Conservation (phyloP, 2,329 filamentous ascomycete genomes). For the Arthrobotrys sinensis region DNA sequence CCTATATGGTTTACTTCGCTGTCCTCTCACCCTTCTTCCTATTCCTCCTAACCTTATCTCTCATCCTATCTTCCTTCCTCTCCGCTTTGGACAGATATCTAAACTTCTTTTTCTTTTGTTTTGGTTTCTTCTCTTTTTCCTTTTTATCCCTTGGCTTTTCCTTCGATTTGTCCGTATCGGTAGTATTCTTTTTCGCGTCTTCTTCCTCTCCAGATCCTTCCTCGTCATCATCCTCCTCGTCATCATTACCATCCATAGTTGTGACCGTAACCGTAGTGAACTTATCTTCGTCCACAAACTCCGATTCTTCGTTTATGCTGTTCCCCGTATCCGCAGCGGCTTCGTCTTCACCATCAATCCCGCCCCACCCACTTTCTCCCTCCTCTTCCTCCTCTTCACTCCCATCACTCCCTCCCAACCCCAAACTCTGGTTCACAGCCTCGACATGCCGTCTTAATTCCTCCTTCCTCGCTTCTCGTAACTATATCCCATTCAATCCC, state of each 20-base stretch:
- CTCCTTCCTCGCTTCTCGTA: conserved; percentile 84
- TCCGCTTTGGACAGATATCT: conserved; percentile 92
- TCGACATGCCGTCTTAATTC: conserved; percentile 87
- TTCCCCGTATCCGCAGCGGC: conserved; percentile 67
- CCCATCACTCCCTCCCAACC: conserved; percentile 8
- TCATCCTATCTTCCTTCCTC: conserved; percentile 75
- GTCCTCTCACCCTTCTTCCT: conserved; percentile 69
- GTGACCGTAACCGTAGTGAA: conserved; percentile 97
- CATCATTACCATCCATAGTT: conserved; percentile 78
- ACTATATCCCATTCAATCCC: conserved; percentile 70
- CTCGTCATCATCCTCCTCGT: conserved; percentile 66
- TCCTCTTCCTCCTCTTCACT: conserved; percentile 68
- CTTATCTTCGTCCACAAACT: conserved; percentile 96
- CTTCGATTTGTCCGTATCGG: conserved; percentile 63
- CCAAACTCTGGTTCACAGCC: conserved; percentile 79
- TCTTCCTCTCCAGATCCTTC: conserved; percentile 66
- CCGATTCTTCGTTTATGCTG: conserved; percentile 83
- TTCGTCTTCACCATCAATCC: conserved; percentile 68
- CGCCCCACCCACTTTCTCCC: too few relatives aligned
- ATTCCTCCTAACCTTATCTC: conserved; percentile 79
- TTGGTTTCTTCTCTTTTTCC: conserved; percentile 71
- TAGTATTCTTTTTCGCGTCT: conserved; percentile 43
- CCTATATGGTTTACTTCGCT: neutral
- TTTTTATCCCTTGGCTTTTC: conserved; percentile 66
- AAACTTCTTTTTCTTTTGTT: conserved; percentile 92